Percentiles rank a stretch among this genome's conserved stretches.
Conservation (phyloP, 2,329 filamentous ascomycete species). For the Aureobasidium sp. region DNA sequence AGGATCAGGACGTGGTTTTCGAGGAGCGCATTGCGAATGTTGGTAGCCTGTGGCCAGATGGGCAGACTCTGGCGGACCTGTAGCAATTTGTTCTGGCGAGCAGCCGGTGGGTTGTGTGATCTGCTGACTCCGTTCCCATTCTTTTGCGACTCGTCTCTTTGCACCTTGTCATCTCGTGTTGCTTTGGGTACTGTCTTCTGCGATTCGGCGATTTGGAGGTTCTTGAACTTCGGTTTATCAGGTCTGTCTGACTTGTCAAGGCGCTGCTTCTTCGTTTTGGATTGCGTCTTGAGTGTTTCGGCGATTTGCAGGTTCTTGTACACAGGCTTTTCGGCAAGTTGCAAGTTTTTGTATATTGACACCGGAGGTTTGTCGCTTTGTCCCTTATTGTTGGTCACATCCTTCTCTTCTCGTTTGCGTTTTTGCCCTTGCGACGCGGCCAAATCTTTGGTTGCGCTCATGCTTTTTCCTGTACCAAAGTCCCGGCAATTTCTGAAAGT, state of each 20-base stretch:
- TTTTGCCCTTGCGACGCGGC: slow-evolving; percentile 13
- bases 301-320: slow-evolving; percentile 10
- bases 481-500: background rate
- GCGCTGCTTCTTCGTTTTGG: background rate
- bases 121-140: background rate
- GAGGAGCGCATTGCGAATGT: slow-evolving; percentile 59
- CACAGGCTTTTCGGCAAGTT: background rate
- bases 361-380: background rate
- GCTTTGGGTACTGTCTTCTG: background rate
- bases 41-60: slow-evolving; percentile 67
- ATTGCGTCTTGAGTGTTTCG: background rate
- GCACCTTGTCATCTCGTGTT: background rate
- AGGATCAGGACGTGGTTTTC: slow-evolving; percentile 68
- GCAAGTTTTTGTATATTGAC: slow-evolving; percentile 12
- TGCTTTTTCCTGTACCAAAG: background rate
- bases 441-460: background rate
- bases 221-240: slow-evolving; percentile 8
- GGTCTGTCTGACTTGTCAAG: background rate
- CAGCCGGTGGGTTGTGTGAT: background rate
- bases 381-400: background rate
- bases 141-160: background rate
- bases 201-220: slow-evolving; percentile 6
- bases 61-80: slow-evolving; percentile 53
- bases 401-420: slow-evolving; percentile 13
- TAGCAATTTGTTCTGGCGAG: background rate